Evolutionary conservation across 2,329 filamentous ascomycete genomes (phyloP), one percentile per base, ranked within the genome.

Genomic region (Exophiala lecanii-corni): DNA sequence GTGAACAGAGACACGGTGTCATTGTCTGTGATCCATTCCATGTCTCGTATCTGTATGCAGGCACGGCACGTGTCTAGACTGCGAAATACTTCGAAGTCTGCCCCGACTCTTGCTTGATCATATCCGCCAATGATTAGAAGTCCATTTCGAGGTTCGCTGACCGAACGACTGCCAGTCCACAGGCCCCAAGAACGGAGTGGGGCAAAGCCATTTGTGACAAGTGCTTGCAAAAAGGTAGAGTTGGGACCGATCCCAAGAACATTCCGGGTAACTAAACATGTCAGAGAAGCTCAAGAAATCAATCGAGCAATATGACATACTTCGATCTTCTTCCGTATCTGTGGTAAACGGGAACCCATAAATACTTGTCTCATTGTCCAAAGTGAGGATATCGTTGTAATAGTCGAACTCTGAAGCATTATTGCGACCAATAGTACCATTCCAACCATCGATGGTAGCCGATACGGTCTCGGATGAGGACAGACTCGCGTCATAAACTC

Each of bases 81-180:
- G 9, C 18, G 19, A 26, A 45, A 43, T 5, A 30, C 31, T 4
- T n/a, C 25, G 33, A 44, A 43, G n/a, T 50, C 40, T 26, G 30
- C 37, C 6, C 33, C 38, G n/a, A 43, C 41, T 7, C 49, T 45
- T 13, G 41, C 26, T 9, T 23, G 26, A 32, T 50, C 44, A 36
- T 46, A 50, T 19, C 47, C 50, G 9, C 50, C 50, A 16, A 53
- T 20, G 20, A 50, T 25, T 3, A 53, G 39, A 4, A 39, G 30
- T 20, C 44, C 44, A n/a, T 41, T 35, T 16, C 26, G 28, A 4
- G 32, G 18, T 5, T 45, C 23, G 5, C 36, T 20, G n/a, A 41
- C 37, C 10, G 33, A 32, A 3, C 37, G 48, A 12, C 34, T 43
- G 12, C 50, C 50, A 17, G 39, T n/a, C 35, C 45, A 53, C 13